A percentile compares a stretch with the other conserved stretches of the same genome.
These are phyloP conservation scores for Syncephalastrum sp. DNA, from an alignment of 371 early-diverging fungal genomes.

Conservation along the genomic window DNA sequence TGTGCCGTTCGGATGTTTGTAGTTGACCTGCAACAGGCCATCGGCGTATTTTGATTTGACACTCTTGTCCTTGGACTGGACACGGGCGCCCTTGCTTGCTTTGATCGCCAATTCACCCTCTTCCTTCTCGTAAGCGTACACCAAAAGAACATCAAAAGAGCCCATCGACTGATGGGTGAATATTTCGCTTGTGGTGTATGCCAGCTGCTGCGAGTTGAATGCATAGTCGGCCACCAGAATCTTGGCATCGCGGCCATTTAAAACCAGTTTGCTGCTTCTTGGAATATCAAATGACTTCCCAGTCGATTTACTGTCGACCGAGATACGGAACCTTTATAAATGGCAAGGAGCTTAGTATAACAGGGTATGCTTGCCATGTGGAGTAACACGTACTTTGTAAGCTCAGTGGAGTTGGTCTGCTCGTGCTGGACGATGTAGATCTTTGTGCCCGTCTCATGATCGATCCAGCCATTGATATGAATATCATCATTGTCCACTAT, in stretches of 20 bases:
- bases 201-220: conserved; percentile 12
- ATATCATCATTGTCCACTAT: conserved; percentile 10
- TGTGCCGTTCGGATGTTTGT: conserved; percentile 18
- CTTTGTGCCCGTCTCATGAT: conserved; percentile 8
- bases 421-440: conserved; percentile 20
- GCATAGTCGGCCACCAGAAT: conserved; percentile 8
- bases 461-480: conserved; percentile 12
- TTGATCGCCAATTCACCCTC: conserved; percentile 11
- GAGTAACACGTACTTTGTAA: conserved; percentile 10
- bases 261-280: neutral
- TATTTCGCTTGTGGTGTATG: conserved; percentile 13
- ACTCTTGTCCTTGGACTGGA: neutral
- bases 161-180: conserved; percentile 14
- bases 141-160: conserved; percentile 6
- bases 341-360: neutral
- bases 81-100: conserved; percentile 1
- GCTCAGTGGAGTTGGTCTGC: conserved; percentile 3
- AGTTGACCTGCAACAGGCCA: conserved; percentile 17
- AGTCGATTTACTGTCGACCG: neutral
- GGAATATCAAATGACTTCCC: conserved; percentile 9
- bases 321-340: conserved; percentile 12
- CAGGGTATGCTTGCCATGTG: too few species aligned
- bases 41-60: conserved; percentile 3
- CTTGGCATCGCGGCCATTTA: conserved; percentile 16
- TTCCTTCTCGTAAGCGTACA: conserved; percentile 9